phyloP scores from a whole-genome alignment of 441 rosid genomes.

The Erodium moschatum region DNA sequence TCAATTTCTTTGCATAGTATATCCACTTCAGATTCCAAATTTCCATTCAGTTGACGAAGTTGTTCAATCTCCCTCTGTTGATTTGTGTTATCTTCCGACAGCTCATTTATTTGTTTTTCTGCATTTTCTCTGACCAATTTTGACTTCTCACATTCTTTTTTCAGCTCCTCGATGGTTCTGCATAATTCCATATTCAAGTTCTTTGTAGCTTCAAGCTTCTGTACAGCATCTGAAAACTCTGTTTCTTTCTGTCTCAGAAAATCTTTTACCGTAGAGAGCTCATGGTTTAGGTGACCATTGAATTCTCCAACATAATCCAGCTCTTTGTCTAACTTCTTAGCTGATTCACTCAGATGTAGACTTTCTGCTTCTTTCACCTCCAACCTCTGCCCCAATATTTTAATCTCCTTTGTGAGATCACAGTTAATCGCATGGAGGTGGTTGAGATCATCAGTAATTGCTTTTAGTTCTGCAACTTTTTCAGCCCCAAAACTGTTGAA shows the following conservation, averaged over 20 bases:
- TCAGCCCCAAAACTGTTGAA: constrained; percentile 49
- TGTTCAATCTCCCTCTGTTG: constrained; percentile 46
- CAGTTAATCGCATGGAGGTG: constrained; percentile 27
- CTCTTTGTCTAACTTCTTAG: constrained; percentile 49
- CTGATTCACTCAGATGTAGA: constrained; percentile 34
- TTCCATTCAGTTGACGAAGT: constrained; percentile 42
- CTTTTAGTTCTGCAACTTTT: constrained; percentile 48
- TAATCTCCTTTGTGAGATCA: constrained; percentile 40
- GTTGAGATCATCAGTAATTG: constrained; percentile 34
- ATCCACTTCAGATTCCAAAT: constrained; percentile 44
- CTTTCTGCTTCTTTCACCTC: constrained; percentile 44
- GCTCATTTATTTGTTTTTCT: constrained; percentile 39
- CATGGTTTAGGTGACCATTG: constrained; percentile 45
- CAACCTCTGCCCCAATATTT: constrained; percentile 41
- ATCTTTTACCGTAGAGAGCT: constrained; percentile 40
- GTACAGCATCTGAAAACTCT: constrained; percentile 53
- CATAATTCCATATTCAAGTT: constrained; percentile 39
- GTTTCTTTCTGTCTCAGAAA: constrained; percentile 44
- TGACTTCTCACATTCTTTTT: constrained; percentile 44
- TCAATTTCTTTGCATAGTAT: constrained; percentile 42
- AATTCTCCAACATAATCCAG: constrained; percentile 44
- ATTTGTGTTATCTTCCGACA: constrained; percentile 30
- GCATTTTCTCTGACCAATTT: constrained; percentile 27
- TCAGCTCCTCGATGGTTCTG: constrained; percentile 50
- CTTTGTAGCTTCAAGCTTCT: constrained; percentile 48